Base-by-base conservation (phyloP, 345 rosid species). In the Ceriops zippeliana region DNA sequence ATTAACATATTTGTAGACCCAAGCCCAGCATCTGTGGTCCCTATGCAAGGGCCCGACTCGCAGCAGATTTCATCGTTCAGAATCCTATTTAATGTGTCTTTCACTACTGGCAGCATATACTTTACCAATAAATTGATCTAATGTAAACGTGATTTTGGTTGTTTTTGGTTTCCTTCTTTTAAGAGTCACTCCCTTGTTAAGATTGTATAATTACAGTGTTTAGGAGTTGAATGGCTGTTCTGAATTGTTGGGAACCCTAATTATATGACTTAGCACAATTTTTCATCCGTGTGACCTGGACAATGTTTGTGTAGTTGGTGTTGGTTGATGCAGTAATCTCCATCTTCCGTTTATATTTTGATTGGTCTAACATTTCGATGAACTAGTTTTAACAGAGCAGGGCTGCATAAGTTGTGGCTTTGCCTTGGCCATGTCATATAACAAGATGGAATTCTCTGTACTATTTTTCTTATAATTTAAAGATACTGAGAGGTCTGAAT, bases 1-100 rank as follows among this genome's bases (percentile, higher is more conserved):
- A 31, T 30, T 61, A 22, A 47, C 38, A 31, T 26, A 26, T 52
- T 52, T 56, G 68, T 35, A 62, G 64, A 73, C 71, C 65, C 82
- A 92, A 91, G 87, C 69, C 56, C 91, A 82, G 71, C 90, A 88
- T 79, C 62, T 84, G 82, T 85, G 83, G 82, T 82, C 77, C 90
- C 83, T 10, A 87, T 81, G 90, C 92, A 83, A 65, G 84, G 85
- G 72, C 65, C 80, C 17, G 89, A 90, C 70, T 83, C 85, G 71
- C 59, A 34, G 30, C 27, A n/a, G 58, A 60, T 58, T 63, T 53
- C 51, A 57, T 53, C 35, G 58, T 20, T 52, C 58, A 51, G 35
- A 65, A 37, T 20, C 59, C 68, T 27, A 63, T 63, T 75, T n/a
- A 75, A 64, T 63, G 15, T 67, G 26, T 60, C 30, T 53, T 51